phyloP scores from a whole-genome alignment of 2,329 filamentous ascomycete species.

The Bipolaris bicolor region DNA sequence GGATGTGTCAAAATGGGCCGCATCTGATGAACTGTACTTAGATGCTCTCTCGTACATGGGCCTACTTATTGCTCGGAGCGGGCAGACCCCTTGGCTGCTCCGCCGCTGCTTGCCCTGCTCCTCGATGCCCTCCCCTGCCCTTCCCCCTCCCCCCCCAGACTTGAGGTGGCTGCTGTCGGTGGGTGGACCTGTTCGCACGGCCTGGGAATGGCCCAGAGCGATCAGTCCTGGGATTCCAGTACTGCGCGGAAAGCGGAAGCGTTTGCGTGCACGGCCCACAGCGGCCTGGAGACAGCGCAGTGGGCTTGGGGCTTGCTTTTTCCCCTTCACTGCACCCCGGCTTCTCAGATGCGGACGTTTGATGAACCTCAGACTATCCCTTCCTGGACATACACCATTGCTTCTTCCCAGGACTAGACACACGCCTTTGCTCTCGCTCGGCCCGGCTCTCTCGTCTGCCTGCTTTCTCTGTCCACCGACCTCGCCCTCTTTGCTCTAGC shows the following conservation, averaged over 20 bases:
- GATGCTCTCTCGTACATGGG: no score
- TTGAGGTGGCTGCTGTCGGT: constrained; percentile 20
- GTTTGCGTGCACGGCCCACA: constrained; percentile 39
- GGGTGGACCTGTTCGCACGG: constrained; percentile 31
- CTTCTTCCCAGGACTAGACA: constrained; percentile 34
- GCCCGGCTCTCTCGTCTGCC: constrained; percentile 27
- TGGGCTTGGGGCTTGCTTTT: constrained; percentile 37
- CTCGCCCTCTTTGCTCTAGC: neutral
- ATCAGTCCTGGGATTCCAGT: constrained; percentile 26
- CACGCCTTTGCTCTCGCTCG: constrained; percentile 35
- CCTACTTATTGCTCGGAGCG: constrained; percentile 9
- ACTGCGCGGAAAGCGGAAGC: constrained; percentile 44
- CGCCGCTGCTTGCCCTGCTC: no score
- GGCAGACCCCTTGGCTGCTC: constrained; percentile 18
- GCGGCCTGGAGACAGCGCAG: constrained; percentile 27
- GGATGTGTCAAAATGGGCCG: constrained; percentile 33
- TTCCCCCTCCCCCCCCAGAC: constrained; percentile 22
- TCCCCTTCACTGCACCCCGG: constrained; percentile 35
- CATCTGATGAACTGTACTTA: no score
- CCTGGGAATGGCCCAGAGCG: constrained; percentile 10
- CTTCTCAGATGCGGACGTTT: constrained; percentile 34
- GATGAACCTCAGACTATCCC: constrained; percentile 37
- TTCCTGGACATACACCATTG: constrained; percentile 38
- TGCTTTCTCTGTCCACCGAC: neutral
- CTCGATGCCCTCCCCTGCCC: neutral